A percentile compares a stretch with the other conserved stretches of the same genome.
Conservation (phyloP, 306 rosid genomes). For the Glycine tomentella region DNA sequence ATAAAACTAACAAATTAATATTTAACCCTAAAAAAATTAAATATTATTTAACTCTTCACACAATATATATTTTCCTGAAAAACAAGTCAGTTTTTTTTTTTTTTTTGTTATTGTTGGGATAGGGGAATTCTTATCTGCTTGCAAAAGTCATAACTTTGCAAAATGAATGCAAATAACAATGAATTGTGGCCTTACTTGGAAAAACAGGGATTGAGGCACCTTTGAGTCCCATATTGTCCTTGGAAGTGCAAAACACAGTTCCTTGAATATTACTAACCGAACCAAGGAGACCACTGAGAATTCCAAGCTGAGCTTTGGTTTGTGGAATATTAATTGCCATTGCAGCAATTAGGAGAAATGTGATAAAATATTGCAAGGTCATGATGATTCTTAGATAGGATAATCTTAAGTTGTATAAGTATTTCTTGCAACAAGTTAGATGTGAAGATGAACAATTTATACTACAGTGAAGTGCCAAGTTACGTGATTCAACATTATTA, state of each 20-base stretch:
- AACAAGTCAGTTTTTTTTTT: too few relatives aligned
- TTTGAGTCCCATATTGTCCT: slow-evolving; percentile 19
- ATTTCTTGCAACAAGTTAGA: slow-evolving; percentile 5
- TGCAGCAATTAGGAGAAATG: slow-evolving; percentile 25
- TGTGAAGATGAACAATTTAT: slow-evolving; percentile 41
- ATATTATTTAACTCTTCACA: too few relatives aligned
- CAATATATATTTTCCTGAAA: too few relatives aligned
- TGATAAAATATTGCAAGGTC: slow-evolving; percentile 1
- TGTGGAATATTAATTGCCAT: slow-evolving; percentile 23
- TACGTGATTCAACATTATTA: slow-evolving; percentile 29
- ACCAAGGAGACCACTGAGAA: slow-evolving; percentile 40
- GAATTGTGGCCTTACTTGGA: slow-evolving; percentile 43
- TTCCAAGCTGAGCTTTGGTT: slow-evolving; percentile 36
- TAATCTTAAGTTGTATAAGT: not conserved
- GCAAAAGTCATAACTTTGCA: not conserved
- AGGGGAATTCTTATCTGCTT: too few relatives aligned
- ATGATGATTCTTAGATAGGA: not conserved
- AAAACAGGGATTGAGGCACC: slow-evolving; percentile 28
- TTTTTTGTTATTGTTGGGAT: too few relatives aligned
- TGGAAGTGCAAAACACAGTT: slow-evolving; percentile 46
- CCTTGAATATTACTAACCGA: slow-evolving; percentile 39
- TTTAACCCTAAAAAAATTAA: too few relatives aligned
- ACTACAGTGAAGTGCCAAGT: not conserved
- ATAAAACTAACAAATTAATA: too few relatives aligned
- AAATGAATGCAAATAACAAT: not conserved